phyloP scores from a whole-genome alignment of 2,329 filamentous ascomycete genomes.

The Fusarium scirpi region DNA sequence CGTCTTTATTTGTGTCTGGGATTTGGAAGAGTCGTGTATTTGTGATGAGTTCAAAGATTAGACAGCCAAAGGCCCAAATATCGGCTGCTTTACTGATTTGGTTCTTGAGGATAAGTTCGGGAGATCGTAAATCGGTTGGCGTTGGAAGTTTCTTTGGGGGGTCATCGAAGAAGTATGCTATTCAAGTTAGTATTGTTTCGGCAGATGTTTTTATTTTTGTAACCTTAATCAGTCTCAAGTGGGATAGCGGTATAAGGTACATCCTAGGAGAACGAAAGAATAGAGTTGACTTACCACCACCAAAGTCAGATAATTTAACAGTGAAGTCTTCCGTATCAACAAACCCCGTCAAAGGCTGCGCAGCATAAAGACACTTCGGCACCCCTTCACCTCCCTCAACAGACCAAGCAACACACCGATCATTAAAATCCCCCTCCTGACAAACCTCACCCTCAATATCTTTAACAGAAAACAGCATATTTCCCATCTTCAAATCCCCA shows the following conservation, averaged over 20 bases:
- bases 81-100: accelerated
- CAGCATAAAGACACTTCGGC: accelerated
- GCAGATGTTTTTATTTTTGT: too few species aligned
- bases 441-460: accelerated
- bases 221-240: too few species aligned
- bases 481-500: not conserved
- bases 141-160: not conserved
- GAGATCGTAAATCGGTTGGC: not conserved
- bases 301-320: not conserved
- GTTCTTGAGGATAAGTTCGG: not conserved
- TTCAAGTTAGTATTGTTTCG: too few species aligned
- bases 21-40: not conserved
- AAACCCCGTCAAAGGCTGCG: not conserved
- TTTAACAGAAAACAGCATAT: not conserved
- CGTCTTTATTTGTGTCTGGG: accelerated
- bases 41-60: not conserved
- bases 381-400: not conserved
- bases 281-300: not conserved
- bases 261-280: too few species aligned
- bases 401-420: not conserved
- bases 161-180: not conserved
- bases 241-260: accelerated
- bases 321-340: not conserved
- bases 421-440: not conserved
- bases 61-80: not conserved